Conservation (phyloP, 805 yeast genomes). For the Torulaspora gathmanii region DNA sequence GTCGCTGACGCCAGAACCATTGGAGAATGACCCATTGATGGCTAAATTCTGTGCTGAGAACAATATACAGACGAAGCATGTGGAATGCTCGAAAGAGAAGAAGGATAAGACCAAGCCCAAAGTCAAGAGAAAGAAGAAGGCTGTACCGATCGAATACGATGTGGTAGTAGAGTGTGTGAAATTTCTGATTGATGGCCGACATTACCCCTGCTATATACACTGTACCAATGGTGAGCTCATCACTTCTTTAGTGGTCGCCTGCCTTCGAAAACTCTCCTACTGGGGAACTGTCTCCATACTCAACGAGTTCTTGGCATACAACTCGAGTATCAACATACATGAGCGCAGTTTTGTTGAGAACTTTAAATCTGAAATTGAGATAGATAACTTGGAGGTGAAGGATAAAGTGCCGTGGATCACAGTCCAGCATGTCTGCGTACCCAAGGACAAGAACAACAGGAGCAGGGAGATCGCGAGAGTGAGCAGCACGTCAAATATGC, state of each 20-base stretch:
- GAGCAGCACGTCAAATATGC: constrained; percentile 20
- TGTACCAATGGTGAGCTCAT: constrained; percentile 88
- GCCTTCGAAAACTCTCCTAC: constrained; percentile 71
- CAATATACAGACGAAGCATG: constrained; percentile 60
- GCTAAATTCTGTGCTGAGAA: constrained; percentile 49
- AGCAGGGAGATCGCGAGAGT: constrained; percentile 14
- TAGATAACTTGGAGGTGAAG: constrained; percentile 38
- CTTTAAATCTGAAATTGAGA: constrained; percentile 58
- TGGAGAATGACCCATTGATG: constrained; percentile 51
- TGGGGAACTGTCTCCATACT: constrained; percentile 89
- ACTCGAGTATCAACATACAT: constrained; percentile 72
- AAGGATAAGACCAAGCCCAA: constrained; percentile 20
- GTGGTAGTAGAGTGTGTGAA: constrained; percentile 58
- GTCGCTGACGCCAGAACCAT: constrained; percentile 74
- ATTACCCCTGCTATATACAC: constrained; percentile 74
- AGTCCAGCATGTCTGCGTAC: constrained; percentile 18
- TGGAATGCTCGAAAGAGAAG: constrained; percentile 53
- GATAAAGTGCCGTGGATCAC: constrained; percentile 37
- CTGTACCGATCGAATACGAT: constrained; percentile 70
- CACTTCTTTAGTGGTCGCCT: constrained; percentile 78
- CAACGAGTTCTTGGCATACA: constrained; percentile 74
- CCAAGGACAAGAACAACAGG: constrained; percentile 1
- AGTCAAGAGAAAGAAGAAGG: constrained; percentile 76
- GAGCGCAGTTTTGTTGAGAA: constrained; percentile 82
- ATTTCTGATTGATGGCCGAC: constrained; percentile 51